A percentile compares a stretch with the other conserved stretches of the same genome.
These are phyloP conservation scores for Hypericum perforatum DNA, from an alignment of 345 rosid species.

Conservation along the genomic window DNA sequence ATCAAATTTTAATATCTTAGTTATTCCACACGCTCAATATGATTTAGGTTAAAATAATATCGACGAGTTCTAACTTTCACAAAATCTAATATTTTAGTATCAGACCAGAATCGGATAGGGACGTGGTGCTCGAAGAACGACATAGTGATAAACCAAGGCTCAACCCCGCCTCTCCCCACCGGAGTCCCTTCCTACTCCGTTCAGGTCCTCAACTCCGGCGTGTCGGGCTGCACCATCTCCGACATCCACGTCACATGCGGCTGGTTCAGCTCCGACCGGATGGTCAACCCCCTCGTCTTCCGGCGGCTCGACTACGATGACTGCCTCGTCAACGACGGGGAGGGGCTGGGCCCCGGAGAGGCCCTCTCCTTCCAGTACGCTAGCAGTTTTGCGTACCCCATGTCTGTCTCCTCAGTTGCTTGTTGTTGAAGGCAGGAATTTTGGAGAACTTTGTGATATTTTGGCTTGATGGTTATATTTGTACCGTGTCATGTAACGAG, in stretches of 20 bases:
- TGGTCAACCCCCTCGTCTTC: conserved; percentile 1
- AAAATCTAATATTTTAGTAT: no score
- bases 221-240: conserved; percentile 44
- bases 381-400: not conserved
- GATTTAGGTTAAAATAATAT: no score
- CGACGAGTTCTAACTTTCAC: no score
- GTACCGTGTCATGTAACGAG: no score
- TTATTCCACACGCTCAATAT: no score
- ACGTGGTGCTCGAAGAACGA: conserved; percentile 54
- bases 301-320: conserved; percentile 4
- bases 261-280: conserved; percentile 10
- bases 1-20: no score
- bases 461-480: no score
- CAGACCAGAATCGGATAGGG: conserved; percentile 37
- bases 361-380: conserved; percentile 2
- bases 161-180: conserved; percentile 42
- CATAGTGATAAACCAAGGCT: conserved; percentile 44
- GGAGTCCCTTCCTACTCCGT: conserved; percentile 65
- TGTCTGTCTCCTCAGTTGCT: conserved; percentile 3
- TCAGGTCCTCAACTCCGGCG: conserved; percentile 36
- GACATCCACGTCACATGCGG: conserved; percentile 65
- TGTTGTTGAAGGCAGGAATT: not conserved
- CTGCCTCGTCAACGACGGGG: conserved; percentile 12
- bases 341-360: not conserved
- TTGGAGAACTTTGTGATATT: no score